These are phyloP conservation scores for Ganoderma sinense DNA, from an alignment of 1,284 basidiomycete species.

Conservation along the genomic window DNA sequence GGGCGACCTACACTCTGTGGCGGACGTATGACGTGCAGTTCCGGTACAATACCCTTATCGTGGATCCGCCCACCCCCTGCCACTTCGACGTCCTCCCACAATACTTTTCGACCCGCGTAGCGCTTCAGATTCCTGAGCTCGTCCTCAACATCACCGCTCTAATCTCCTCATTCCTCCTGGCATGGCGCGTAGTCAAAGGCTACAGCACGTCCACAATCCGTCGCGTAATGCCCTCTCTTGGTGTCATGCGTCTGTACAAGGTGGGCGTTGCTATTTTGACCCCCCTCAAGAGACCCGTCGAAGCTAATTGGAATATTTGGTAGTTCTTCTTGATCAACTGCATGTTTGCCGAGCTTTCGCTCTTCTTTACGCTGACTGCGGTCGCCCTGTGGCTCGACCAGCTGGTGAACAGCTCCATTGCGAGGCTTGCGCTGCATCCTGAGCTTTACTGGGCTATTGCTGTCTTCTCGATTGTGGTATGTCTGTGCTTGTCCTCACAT, in stretches of 20 bases:
- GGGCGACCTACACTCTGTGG: slow-evolving; percentile 61
- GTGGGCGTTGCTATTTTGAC: slow-evolving; percentile 37
- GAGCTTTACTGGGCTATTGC: slow-evolving; percentile 52
- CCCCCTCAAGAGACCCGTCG: neutral
- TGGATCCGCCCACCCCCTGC: slow-evolving; percentile 52
- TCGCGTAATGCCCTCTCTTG: slow-evolving; percentile 58
- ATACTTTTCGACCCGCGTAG: slow-evolving; percentile 50
- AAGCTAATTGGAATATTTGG: neutral
- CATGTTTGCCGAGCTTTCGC: slow-evolving; percentile 63
- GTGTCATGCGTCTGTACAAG: slow-evolving; percentile 58
- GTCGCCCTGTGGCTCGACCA: slow-evolving; percentile 65
- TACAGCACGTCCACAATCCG: slow-evolving; percentile 59
- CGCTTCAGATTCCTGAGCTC: slow-evolving; percentile 57
- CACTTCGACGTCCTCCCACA: slow-evolving; percentile 52
- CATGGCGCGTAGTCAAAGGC: slow-evolving; percentile 53
- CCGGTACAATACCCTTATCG: slow-evolving; percentile 48
- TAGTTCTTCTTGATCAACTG: slow-evolving; percentile 63
- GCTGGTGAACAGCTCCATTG: slow-evolving; percentile 54
- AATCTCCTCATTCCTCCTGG: slow-evolving; percentile 50
- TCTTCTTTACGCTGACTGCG: slow-evolving; percentile 58
- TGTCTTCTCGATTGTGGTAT: slow-evolving; percentile 52
- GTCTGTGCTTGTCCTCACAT: slow-evolving; percentile 21
- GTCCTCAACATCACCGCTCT: slow-evolving; percentile 54
- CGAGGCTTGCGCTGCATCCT: slow-evolving; percentile 50
- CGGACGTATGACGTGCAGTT: slow-evolving; percentile 46